Conservation (phyloP, 2,329 filamentous ascomycete species). For the Knufia petricola region DNA sequence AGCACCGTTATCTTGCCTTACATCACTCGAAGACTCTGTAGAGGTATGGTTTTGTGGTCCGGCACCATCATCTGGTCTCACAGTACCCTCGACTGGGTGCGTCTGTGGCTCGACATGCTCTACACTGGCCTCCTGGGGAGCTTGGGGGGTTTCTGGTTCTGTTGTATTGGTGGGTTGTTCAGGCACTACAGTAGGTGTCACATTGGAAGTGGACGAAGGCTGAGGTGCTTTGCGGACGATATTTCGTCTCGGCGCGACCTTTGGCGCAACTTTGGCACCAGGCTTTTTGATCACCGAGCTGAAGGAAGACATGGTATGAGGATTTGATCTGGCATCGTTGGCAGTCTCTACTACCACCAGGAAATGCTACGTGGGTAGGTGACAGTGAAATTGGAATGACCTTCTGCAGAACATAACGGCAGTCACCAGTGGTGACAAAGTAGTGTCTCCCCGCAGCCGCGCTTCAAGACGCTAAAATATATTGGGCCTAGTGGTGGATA, state of each 20-base stretch:
- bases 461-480: no score
- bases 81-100: neutral
- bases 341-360: no score
- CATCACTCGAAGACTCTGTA: neutral
- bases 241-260: conserved; percentile 41
- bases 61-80: no score
- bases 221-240: conserved; percentile 22
- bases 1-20: no score
- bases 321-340: neutral
- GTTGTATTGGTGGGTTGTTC: conserved; percentile 9
- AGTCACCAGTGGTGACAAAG: no score
- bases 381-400: neutral
- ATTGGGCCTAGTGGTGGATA: no score
- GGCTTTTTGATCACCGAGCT: conserved; percentile 50
- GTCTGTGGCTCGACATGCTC: neutral
- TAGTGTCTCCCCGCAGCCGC: no score
- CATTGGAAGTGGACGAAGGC: conserved; percentile 37
- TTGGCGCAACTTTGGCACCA: conserved; percentile 69
- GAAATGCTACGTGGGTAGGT: neutral
- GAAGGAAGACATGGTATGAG: conserved; percentile 37
- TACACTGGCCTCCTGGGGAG: neutral
- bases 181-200: conserved; percentile 31
- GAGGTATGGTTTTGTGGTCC: no score
- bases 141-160: neutral
- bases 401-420: neutral